These are phyloP conservation scores for Funneliformis geosporum DNA, from an alignment of 192 early-diverging fungal genomes.

Conservation along the genomic window DNA sequence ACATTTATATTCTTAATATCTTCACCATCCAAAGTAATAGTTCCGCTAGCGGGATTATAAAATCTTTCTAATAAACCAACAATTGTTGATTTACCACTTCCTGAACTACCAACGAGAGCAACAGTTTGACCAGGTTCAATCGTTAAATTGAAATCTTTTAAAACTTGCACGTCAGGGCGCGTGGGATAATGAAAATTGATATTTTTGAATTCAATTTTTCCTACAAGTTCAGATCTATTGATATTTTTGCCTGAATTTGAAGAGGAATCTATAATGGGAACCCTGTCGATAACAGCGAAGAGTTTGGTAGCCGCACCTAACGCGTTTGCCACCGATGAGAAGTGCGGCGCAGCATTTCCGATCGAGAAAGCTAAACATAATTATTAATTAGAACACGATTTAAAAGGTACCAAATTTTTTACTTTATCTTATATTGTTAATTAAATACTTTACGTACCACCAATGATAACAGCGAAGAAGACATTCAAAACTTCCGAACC, in stretches of 20 bases:
- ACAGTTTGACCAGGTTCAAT: conserved; percentile 75
- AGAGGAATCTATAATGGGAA: conserved; percentile 72
- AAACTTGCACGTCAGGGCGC: conserved; percentile 77
- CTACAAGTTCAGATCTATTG: conserved; percentile 45
- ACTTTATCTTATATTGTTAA: too few species aligned
- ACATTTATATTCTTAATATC: conserved; percentile 79
- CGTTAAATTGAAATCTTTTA: conserved; percentile 70
- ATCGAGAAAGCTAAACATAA: conserved; percentile 15
- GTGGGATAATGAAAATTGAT: conserved; percentile 86
- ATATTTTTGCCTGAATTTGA: conserved; percentile 47
- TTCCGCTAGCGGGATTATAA: conserved; percentile 67
- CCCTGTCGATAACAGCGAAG: conserved; percentile 79
- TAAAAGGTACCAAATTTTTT: too few species aligned
- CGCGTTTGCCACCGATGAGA: conserved; percentile 73
- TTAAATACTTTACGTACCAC: conserved; percentile 38
- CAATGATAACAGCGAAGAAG: conserved; percentile 90
- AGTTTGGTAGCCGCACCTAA: conserved; percentile 84
- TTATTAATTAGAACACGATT: background rate
- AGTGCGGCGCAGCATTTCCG: conserved; percentile 60
- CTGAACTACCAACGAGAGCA: conserved; percentile 59
- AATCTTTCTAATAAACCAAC: conserved; percentile 84
- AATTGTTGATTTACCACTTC: conserved; percentile 86
- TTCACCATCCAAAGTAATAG: conserved; percentile 71
- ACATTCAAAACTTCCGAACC: conserved; percentile 70
- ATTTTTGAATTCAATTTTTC: conserved; percentile 73